Percentiles rank a stretch among this genome's conserved stretches.
Evolutionary conservation across 2,329 filamentous ascomycete species (phyloP).

Genomic region (Pseudopithomyces maydicus): DNA sequence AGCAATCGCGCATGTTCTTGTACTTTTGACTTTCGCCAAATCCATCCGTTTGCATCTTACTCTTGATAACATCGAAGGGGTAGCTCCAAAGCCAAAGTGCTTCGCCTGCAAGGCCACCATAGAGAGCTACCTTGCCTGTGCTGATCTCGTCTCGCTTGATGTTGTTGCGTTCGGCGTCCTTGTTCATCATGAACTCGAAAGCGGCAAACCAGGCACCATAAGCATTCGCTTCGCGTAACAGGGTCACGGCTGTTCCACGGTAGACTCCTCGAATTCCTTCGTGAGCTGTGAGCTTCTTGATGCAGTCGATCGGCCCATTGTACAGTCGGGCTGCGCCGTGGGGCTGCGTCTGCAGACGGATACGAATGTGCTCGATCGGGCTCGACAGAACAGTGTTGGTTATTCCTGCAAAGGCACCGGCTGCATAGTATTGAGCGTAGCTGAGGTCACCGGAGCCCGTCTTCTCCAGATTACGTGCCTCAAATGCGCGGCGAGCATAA

Average conservation of each 20-base stretch:
- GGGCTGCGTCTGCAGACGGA: slow-evolving; percentile 93
- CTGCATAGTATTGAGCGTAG: slow-evolving; percentile 85
- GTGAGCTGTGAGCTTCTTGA: slow-evolving; percentile 75
- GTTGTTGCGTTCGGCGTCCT: slow-evolving; percentile 78
- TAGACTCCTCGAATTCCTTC: slow-evolving; percentile 78
- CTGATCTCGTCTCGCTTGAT: slow-evolving; percentile 78
- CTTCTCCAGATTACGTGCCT: slow-evolving; percentile 67
- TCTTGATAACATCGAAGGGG: slow-evolving; percentile 97
- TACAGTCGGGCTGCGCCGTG: slow-evolving; percentile 83
- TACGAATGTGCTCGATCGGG: slow-evolving; percentile 96
- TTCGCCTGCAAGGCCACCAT: slow-evolving; percentile 93
- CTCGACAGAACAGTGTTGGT: slow-evolving; percentile 87
- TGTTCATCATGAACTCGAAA: slow-evolving; percentile 96
- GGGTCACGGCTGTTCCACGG: slow-evolving; percentile 83
- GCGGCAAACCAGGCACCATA: slow-evolving; percentile 95
- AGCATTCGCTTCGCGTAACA: slow-evolving; percentile 87
- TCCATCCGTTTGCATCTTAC: slow-evolving; percentile 98
- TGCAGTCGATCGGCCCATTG: slow-evolving; percentile 84
- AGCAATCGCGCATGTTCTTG: slow-evolving; percentile 85
- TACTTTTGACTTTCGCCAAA: slow-evolving; percentile 76
- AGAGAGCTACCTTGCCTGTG: slow-evolving; percentile 84
- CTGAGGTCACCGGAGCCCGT: slow-evolving; percentile 60
- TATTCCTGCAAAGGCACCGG: slow-evolving; percentile 90
- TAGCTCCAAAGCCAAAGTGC: slow-evolving; percentile 92
- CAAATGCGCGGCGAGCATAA: slow-evolving; percentile 83